A percentile compares a stretch with the other conserved stretches of the same genome.
Evolutionary conservation across 164 flowering plant species (phyloP).

Genomic region (Brasenia schreberi): DNA sequence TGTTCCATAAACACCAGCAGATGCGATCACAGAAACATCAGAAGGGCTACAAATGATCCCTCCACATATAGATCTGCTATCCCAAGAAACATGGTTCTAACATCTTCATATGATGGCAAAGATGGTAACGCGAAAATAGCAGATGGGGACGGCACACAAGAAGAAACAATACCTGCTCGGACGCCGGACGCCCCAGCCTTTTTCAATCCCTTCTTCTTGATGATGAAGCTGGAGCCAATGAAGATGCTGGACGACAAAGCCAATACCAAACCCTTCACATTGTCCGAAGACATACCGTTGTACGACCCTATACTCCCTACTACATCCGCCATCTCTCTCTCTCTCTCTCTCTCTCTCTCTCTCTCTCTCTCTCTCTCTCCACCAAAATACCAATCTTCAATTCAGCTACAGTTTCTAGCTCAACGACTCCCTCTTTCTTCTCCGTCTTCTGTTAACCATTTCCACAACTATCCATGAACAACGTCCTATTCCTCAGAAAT

Average conservation of each 20-base stretch:
- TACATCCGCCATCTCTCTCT: constrained; percentile 4
- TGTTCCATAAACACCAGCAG: too few relatives aligned
- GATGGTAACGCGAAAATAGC: background rate
- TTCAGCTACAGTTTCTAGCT: background rate
- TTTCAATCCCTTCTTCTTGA: constrained; percentile 53
- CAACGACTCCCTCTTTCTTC: background rate
- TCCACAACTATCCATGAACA: background rate
- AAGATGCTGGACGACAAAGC: constrained; percentile 57
- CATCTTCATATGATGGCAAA: too few relatives aligned
- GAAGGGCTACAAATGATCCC: too few relatives aligned
- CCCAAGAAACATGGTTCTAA: too few relatives aligned
- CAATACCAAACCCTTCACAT: constrained; percentile 51
- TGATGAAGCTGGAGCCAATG: constrained; percentile 59
- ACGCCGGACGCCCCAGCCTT: constrained; percentile 45
- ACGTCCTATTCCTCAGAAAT: background rate
- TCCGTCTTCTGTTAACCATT: background rate
- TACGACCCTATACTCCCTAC: constrained; percentile 11
- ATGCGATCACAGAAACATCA: too few relatives aligned
- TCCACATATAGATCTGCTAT: too few relatives aligned
- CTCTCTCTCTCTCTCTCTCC: background rate
- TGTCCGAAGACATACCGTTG: constrained; percentile 62
- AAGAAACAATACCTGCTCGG: constrained; percentile 29
- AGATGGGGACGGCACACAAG: background rate
- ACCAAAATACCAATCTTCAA: background rate
- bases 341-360: constrained; percentile 1